These are phyloP conservation scores for Plantago lanceolata DNA, from an alignment of 305 asterid species.

Conservation along the genomic window DNA sequence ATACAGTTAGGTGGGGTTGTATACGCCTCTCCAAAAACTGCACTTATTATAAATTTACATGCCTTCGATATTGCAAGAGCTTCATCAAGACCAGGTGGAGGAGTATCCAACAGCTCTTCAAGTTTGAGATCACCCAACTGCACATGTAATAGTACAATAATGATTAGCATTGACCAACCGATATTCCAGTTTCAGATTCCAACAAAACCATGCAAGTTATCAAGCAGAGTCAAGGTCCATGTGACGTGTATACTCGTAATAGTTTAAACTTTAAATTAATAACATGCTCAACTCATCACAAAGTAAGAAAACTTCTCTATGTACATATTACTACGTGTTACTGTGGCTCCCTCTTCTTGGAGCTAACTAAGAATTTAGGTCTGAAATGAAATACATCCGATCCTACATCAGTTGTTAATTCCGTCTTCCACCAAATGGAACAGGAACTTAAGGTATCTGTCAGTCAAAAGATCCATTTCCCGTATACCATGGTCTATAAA, in stretches of 20 bases:
- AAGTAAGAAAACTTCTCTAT: background rate
- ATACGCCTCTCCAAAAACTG: background rate
- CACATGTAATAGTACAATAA: slow-evolving; percentile 10
- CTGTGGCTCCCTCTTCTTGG: background rate
- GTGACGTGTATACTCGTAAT: background rate
- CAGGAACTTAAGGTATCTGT: background rate
- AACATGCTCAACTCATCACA: background rate
- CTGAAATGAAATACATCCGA: background rate
- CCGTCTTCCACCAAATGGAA: background rate
- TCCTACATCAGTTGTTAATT: slow-evolving; percentile 8
- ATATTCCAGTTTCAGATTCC: slow-evolving; percentile 6
- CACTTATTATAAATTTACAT: slow-evolving; percentile 10
- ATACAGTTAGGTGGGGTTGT: background rate
- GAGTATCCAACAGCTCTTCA: slow-evolving; percentile 73
- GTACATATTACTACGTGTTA: slow-evolving; percentile 2
- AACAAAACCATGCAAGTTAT: background rate
- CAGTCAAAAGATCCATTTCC: background rate
- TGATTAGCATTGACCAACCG: background rate
- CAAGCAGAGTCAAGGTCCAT: slow-evolving; percentile 3
- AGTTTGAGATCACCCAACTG: slow-evolving; percentile 70
- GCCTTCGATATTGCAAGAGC: slow-evolving; percentile 81
- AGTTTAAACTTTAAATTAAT: background rate
- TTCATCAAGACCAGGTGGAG: slow-evolving; percentile 83
- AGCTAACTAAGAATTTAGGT: background rate
- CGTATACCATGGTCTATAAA: background rate